These are phyloP conservation scores for Atalantia buxifolia DNA, from an alignment of 345 rosid species.

Conservation along the genomic window DNA sequence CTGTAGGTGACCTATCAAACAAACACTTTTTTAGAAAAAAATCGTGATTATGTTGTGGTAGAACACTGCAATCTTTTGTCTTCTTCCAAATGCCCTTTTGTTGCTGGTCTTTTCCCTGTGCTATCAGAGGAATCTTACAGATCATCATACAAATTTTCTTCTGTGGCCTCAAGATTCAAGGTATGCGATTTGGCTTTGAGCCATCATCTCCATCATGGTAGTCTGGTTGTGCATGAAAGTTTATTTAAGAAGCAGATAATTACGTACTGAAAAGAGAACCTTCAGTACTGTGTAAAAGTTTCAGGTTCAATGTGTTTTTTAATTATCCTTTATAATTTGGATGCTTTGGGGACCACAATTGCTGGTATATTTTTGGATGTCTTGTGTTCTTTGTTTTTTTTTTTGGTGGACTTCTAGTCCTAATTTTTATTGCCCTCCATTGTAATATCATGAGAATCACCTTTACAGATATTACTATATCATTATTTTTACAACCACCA, in stretches of 20 bases:
- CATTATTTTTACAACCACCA: neutral
- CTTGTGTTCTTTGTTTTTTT: neutral
- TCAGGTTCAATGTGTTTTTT: neutral
- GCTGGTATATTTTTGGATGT: neutral
- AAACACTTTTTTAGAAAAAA: slow-evolving; percentile 84
- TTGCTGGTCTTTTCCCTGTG: slow-evolving; percentile 75
- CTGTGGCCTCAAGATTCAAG: slow-evolving; percentile 96
- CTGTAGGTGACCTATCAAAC: slow-evolving; percentile 91
- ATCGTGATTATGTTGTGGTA: slow-evolving; percentile 92
- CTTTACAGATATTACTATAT: neutral
- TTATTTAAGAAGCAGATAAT: neutral
- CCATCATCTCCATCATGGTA: neutral
- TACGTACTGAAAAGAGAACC: too few relatives aligned
- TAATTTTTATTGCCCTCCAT: neutral
- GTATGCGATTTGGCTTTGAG: slow-evolving; percentile 26
- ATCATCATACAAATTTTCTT: slow-evolving; percentile 97
- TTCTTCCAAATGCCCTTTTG: slow-evolving; percentile 80
- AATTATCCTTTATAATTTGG: neutral
- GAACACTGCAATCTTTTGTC: slow-evolving; percentile 90
- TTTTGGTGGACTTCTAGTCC: neutral
- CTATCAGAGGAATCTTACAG: slow-evolving; percentile 67
- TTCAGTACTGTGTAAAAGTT: neutral
- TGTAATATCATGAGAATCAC: neutral
- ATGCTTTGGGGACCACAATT: neutral
- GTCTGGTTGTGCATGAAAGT: neutral